Percentiles rank a stretch among this genome's conserved stretches.
These are phyloP conservation scores for Entomortierella beljakovae DNA, from an alignment of 192 early-diverging fungal genomes.

Conservation along the genomic window DNA sequence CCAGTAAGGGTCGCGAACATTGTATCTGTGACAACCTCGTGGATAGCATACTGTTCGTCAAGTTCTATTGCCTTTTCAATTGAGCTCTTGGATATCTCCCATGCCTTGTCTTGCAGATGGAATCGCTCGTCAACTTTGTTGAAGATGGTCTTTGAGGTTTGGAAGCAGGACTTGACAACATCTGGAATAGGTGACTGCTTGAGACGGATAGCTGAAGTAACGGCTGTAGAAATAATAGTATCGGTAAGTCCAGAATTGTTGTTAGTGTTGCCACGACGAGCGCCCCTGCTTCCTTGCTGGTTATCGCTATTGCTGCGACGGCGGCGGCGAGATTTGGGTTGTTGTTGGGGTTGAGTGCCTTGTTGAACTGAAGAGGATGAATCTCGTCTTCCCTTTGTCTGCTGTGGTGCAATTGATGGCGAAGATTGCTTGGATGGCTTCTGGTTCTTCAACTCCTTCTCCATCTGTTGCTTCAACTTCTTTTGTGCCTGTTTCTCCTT, in stretches of 20 bases:
- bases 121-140: slow-evolving; percentile 61
- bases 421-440: slow-evolving; percentile 2
- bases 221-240: slow-evolving; percentile 57
- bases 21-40: slow-evolving; percentile 61
- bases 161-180: slow-evolving; percentile 49
- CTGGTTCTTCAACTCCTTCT: slow-evolving; percentile 15
- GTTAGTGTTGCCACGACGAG: background rate
- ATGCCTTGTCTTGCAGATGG: slow-evolving; percentile 61
- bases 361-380: background rate
- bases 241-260: slow-evolving; percentile 16
- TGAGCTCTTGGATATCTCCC: slow-evolving; percentile 59
- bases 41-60: slow-evolving; percentile 65
- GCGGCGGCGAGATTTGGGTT: background rate
- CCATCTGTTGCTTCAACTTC: slow-evolving; percentile 17
- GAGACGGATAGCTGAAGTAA: slow-evolving; percentile 60
- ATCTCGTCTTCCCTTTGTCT: no score
- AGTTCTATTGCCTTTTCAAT: slow-evolving; percentile 63
- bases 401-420: background rate
- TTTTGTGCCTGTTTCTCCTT: slow-evolving; percentile 13
- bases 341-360: background rate
- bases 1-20: slow-evolving; percentile 58
- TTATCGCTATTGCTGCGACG: background rate
- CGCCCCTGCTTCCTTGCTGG: background rate
- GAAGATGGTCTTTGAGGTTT: slow-evolving; percentile 45
- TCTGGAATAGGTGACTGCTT: slow-evolving; percentile 70